phyloP scores from a whole-genome alignment of 2,329 filamentous ascomycete genomes.

The Biscogniauxia sp. region DNA sequence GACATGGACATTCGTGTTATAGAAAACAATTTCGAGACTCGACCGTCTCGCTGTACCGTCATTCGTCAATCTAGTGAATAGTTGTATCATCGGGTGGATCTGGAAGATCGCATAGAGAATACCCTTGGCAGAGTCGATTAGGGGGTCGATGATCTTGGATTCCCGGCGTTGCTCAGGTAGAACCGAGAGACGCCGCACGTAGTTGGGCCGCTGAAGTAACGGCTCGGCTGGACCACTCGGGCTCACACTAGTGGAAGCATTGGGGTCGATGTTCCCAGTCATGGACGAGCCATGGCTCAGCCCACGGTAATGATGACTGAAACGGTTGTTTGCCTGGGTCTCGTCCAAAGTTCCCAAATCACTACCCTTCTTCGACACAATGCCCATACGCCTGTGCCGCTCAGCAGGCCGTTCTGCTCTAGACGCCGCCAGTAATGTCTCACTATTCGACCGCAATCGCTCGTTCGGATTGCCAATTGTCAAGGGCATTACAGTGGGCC shows the following conservation, averaged over 20 bases:
- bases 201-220: constrained; percentile 56
- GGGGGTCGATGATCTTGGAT: constrained; percentile 58
- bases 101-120: constrained; percentile 67
- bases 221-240: constrained; percentile 61
- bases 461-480: constrained; percentile 70
- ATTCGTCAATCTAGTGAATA: constrained; percentile 59
- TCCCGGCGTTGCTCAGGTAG: constrained; percentile 62
- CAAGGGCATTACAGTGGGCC: constrained; percentile 69
- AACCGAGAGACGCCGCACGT: constrained; percentile 62
- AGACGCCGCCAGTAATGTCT: constrained; percentile 52
- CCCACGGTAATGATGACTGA: constrained; percentile 61
- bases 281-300: constrained; percentile 69
- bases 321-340: constrained; percentile 59
- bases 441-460: constrained; percentile 63
- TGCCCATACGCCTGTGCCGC: constrained; percentile 62
- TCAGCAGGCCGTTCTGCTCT: constrained; percentile 51
- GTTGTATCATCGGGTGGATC: constrained; percentile 66
- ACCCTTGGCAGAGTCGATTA: constrained; percentile 64
- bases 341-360: constrained; percentile 64
- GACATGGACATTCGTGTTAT: constrained; percentile 65
- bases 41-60: constrained; percentile 60
- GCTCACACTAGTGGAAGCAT: constrained; percentile 42
- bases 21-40: constrained; percentile 65
- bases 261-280: constrained; percentile 46
- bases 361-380: constrained; percentile 57